Conservation (phyloP, 345 rosid genomes). For the Geranium rotundifolium region DNA sequence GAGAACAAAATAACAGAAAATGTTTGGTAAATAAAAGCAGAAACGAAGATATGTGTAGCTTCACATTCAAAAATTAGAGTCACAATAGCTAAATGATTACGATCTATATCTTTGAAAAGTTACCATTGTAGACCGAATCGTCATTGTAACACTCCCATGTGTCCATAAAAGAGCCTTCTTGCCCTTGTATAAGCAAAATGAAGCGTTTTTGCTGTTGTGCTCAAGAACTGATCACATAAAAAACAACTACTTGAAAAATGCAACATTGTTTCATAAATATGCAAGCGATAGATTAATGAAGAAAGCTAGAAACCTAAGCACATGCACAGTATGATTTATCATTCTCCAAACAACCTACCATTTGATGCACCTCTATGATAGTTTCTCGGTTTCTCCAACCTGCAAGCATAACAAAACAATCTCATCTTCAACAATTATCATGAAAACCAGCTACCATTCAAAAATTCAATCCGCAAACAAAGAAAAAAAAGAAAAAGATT, state of each 20-base stretch:
- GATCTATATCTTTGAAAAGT: constrained; percentile 8
- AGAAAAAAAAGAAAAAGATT: too few species aligned
- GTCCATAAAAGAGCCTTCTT: constrained; percentile 27
- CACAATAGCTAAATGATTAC: neutral
- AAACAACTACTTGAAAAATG: neutral
- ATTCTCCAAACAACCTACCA: neutral
- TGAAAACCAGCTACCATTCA: neutral
- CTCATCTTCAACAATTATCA: neutral
- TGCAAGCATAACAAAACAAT: neutral
- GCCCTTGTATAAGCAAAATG: constrained; percentile 28
- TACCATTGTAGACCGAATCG: constrained; percentile 53
- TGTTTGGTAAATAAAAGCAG: neutral
- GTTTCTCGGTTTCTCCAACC: neutral
- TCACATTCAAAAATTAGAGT: neutral
- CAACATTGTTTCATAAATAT: neutral
- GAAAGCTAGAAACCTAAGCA: neutral
- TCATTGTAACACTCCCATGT: constrained; percentile 19
- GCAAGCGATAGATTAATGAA: neutral
- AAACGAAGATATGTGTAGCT: constrained; percentile 1
- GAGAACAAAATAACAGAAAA: constrained; percentile 12
- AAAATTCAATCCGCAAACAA: too few species aligned
- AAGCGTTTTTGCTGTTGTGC: constrained; percentile 16
- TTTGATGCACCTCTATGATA: neutral
- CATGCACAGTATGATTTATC: neutral
- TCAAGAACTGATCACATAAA: constrained; percentile 32